Base-by-base conservation (phyloP, 352 stramenopile species). In the Blastocystis sp. region DNA sequence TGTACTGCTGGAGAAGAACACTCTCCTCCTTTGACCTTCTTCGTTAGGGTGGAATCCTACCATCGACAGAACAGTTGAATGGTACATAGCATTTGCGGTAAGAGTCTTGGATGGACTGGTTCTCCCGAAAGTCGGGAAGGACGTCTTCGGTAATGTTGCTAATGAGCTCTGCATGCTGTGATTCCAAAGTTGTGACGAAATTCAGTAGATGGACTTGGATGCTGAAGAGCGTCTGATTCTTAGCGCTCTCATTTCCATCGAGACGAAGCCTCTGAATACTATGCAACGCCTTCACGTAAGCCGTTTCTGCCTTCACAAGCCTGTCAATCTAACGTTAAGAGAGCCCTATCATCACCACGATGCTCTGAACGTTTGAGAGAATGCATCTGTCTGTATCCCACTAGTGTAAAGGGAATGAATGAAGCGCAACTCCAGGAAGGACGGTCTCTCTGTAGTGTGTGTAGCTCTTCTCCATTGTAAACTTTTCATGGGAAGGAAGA, bases 251-350 rank as follows among this genome's bases (percentile, higher is more conserved):
- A 56, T n/a, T 52, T 19, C 59, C 56, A 21, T 43, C 69, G 4
- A 84, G 53, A n/a, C 74, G 74, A 7, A 84, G 74, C 48, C 53
- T 66, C 56, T 67, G 74, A 40, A 84, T 69, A 21, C 53, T 59
- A 9, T 56, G 41, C 19, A 84, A 38, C 23, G 74, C 45, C 52
- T 84, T 84, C 21, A 84, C 52, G 45, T 67, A 84, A 23, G 40
- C 23, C 1, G 53, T 60, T 56, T 84, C 74, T 45, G 74, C 74
- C 41, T 67, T 84, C 23, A 69, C 34, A 19, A 70, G 34, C 34
- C 56, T 84, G 65, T 84, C 74, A 70, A 84, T 45, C 74, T 84
- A 64, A 11, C 5, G 3, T 1, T 67, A 2, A 70, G 34, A 53
- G 3, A n/a, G 69, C 17, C 48, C 14, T 23, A 17, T 5, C 9